Percentiles rank a stretch among this genome's conserved stretches.
Evolutionary conservation across 139 green algal species (phyloP).

Genomic region (Diplosphaera chodatii): DNA sequence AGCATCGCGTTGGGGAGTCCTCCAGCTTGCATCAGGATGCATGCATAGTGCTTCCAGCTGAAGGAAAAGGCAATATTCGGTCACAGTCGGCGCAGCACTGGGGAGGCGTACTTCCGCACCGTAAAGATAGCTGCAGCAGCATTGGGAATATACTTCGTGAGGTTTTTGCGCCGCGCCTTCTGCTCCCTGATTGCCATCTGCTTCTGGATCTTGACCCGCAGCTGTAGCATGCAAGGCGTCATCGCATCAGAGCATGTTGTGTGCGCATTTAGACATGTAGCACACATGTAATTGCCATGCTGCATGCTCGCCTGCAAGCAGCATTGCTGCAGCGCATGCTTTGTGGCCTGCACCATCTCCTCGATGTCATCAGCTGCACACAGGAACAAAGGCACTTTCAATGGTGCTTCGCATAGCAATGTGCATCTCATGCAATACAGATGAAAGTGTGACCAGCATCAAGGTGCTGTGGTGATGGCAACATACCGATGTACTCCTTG

Average conservation of each 20-base stretch:
- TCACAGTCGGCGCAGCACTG: too few relatives aligned
- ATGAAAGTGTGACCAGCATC: too few relatives aligned
- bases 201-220: conserved; percentile 78
- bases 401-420: neutral
- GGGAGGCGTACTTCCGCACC: too few relatives aligned
- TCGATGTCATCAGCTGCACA: conserved; percentile 81
- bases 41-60: too few relatives aligned
- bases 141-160: conserved; percentile 92
- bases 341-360: conserved; percentile 85
- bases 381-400: neutral
- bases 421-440: too few relatives aligned
- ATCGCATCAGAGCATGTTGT: too few relatives aligned
- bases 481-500: conserved; percentile 97
- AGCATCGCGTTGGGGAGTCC: neutral
- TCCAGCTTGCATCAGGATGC: too few relatives aligned
- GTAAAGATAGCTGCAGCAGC: conserved; percentile 43
- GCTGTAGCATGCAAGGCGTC: conserved; percentile 17
- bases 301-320: conserved; percentile 49
- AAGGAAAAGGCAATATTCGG: conserved; percentile 6
- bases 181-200: conserved; percentile 73
- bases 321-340: conserved; percentile 75
- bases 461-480: too few relatives aligned
- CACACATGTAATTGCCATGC: too few relatives aligned
- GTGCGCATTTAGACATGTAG: too few relatives aligned
- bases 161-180: conserved; percentile 77